phyloP scores from a whole-genome alignment of 2,329 filamentous ascomycete species.

The Colletotrichum euphorbiae region DNA sequence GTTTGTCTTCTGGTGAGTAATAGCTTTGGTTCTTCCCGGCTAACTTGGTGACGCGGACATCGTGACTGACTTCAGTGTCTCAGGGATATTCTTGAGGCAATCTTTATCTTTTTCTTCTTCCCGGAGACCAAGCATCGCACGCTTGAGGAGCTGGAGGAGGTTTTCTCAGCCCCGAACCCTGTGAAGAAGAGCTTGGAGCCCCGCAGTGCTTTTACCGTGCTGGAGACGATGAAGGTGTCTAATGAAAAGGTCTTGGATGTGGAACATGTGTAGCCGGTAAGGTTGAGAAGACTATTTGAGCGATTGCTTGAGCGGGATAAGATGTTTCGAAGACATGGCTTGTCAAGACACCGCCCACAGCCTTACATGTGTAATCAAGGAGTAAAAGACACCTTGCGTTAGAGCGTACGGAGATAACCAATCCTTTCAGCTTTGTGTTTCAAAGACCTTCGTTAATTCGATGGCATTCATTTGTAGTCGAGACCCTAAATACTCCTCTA shows the following conservation, averaged over 20 bases:
- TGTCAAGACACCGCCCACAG: too few species aligned
- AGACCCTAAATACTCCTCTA: too few species aligned
- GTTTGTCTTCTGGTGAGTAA: constrained; percentile 56
- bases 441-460: too few species aligned
- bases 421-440: too few species aligned
- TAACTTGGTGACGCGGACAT: background rate
- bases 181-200: constrained; percentile 57
- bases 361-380: too few species aligned
- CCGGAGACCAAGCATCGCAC: constrained; percentile 61
- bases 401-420: too few species aligned
- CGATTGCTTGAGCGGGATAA: too few species aligned
- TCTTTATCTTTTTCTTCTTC: constrained; percentile 63
- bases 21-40: too few species aligned
- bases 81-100: constrained; percentile 53
- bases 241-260: constrained; percentile 30
- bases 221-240: constrained; percentile 43
- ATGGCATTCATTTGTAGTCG: too few species aligned
- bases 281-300: too few species aligned
- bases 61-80: background rate
- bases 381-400: too few species aligned
- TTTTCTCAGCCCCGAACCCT: constrained; percentile 60
- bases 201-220: constrained; percentile 56
- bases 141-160: constrained; percentile 65
- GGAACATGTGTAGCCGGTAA: background rate
- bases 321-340: too few species aligned